Percentiles rank a stretch among this genome's conserved stretches.
These are phyloP conservation scores for Dendrobium nobile DNA, from an alignment of 106 monocot species.

Conservation along the genomic window DNA sequence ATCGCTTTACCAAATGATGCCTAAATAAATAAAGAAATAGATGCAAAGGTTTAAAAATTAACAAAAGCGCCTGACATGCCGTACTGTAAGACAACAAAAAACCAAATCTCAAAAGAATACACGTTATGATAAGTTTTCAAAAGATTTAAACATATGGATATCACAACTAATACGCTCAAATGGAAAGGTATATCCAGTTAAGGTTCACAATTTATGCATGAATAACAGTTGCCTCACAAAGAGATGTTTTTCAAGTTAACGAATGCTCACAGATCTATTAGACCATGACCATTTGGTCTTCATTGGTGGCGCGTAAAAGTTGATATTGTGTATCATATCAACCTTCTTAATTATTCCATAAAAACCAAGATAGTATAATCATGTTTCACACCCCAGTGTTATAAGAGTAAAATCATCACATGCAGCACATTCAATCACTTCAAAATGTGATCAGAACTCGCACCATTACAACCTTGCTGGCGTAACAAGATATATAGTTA, in stretches of 20 bases:
- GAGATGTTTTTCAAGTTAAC: not conserved
- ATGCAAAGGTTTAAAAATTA: not conserved
- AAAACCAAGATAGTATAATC: not conserved
- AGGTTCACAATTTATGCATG: not conserved
- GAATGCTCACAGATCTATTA: not conserved
- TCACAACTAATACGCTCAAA: not conserved
- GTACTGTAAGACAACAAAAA: not conserved
- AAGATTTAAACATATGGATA: not conserved
- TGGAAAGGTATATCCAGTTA: not conserved
- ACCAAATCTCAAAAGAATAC: not conserved
- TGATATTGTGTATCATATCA: not conserved
- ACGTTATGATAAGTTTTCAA: not conserved
- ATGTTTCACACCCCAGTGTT: not conserved
- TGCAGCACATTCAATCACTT: not conserved
- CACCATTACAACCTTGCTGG: not conserved
- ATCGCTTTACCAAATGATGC: not conserved
- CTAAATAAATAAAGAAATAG: not conserved
- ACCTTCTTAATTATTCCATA: not conserved
- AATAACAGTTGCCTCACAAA: not conserved
- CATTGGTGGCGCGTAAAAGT: not conserved
- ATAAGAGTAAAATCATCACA: not conserved
- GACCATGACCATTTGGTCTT: not conserved
- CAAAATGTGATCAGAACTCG: not conserved
- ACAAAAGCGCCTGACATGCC: not conserved
- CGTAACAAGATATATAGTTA: not conserved